A percentile compares a stretch with the other conserved stretches of the same genome.
Conservation (phyloP, 2,329 filamentous ascomycete species). For the Colletotrichum eleusines region DNA sequence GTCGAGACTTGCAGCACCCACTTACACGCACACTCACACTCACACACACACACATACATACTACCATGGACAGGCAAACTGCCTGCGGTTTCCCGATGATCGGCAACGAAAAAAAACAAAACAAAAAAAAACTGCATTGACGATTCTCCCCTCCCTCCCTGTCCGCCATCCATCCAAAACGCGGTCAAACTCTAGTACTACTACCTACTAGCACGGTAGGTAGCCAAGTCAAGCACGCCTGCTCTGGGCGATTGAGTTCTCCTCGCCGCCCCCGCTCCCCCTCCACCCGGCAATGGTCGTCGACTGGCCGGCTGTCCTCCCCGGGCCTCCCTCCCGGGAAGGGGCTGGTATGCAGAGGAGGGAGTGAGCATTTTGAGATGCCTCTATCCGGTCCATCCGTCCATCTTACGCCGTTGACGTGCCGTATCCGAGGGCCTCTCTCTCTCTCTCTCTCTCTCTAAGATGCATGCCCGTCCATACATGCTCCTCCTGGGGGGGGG, state of each 20-base stretch:
- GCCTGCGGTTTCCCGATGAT: constrained; percentile 8
- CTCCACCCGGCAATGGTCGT: too few relatives aligned
- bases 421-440: too few relatives aligned
- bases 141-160: not conserved
- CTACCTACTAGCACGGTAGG: not conserved
- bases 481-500: not conserved
- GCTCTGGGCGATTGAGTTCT: constrained; percentile 4
- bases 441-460: too few relatives aligned
- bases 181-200: constrained; percentile 25
- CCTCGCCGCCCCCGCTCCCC: not conserved
- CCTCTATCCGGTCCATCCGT: too few relatives aligned
- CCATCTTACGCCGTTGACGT: too few relatives aligned
- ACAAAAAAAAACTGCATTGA: not conserved
- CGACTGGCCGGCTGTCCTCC: not conserved
- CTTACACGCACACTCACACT: not conserved
- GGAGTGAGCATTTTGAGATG: too few relatives aligned
- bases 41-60: too few relatives aligned
- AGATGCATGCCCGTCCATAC: not conserved
- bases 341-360: not conserved
- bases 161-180: constrained; percentile 6
- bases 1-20: not conserved
- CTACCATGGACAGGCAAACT: not conserved
- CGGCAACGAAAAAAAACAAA: not conserved
- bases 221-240: too few relatives aligned
- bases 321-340: too few relatives aligned